Evolutionary conservation across 306 rosid species (phyloP).

Genomic region (Acacia acuminata): DNA sequence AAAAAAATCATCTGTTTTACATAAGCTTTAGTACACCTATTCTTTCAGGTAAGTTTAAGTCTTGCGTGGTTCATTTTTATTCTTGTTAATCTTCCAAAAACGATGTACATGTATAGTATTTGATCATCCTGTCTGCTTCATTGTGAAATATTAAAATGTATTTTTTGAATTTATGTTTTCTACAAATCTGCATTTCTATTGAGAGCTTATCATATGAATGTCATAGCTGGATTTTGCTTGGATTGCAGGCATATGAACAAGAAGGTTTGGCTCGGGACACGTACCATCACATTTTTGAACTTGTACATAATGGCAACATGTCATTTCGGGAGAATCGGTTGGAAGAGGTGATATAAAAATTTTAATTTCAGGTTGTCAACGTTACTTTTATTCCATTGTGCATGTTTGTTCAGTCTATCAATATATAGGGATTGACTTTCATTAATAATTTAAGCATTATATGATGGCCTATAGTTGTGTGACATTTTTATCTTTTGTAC

Average conservation of each 20-base stretch:
- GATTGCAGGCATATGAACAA: slow-evolving; percentile 51
- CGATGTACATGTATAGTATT: background rate
- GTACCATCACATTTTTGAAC: slow-evolving; percentile 49
- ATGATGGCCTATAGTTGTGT: background rate
- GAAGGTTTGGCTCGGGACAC: slow-evolving; percentile 48
- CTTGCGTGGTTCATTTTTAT: background rate
- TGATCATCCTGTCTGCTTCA: background rate
- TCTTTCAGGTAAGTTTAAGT: background rate
- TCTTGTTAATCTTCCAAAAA: background rate
- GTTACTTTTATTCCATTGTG: background rate
- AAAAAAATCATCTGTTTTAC: background rate
- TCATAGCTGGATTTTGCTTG: slow-evolving; percentile 8
- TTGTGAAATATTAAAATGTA: background rate
- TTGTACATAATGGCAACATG: slow-evolving; percentile 56
- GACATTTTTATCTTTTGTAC: background rate
- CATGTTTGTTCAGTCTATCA: background rate
- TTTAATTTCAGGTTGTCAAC: background rate
- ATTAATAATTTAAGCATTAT: no score
- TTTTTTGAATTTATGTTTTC: background rate
- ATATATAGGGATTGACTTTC: background rate
- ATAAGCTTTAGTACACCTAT: background rate
- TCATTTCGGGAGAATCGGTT: slow-evolving; percentile 50
- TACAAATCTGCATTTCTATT: background rate
- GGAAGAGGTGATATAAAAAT: slow-evolving; percentile 47
- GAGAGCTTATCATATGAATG: background rate